Base-by-base conservation (phyloP, 164 flowering plant genomes). In the Euptelea pleiosperma region DNA sequence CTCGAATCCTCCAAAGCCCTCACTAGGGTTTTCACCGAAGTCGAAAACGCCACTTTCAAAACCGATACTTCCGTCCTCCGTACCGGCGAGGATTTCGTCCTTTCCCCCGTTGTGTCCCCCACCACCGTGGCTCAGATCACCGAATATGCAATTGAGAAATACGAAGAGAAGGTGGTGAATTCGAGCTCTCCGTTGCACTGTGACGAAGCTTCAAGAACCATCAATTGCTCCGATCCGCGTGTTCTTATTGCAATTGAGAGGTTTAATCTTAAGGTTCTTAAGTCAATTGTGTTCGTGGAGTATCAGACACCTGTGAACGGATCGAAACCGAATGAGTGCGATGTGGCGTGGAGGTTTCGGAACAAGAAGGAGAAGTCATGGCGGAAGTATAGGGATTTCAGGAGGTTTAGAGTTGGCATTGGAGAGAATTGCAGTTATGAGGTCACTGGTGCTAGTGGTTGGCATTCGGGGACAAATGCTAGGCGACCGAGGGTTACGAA, bases 291-390 rank as follows among this genome's bases (percentile, higher is more conserved):
- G 61, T 86, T 93, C 65, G 54, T 93, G 63, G 94, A 89, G 58
- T 93, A 87, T 73, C 82, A 75, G 67, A 63, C 68, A 3, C 94
- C 96, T 0, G 98, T 86, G 1, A 74, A 76, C 48, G 98, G 97
- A 35, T 73, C 87, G 22, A 79, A 75, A 16, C 77, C 79, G 1
- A 72, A 78, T 40, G 96, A 93, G 70, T 93, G 97, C 68, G 94
- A 89, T 76, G 96, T 84, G 41, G 66, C 85, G n/a, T 89, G 98
- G 96, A 82, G 88, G 73, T 93, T 84, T 69, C 65, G 97, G 67
- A 89, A 84, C 67, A 87, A 82, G 65, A 87, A 81, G 71, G 98
- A 93, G 83, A 89, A 79, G 61, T 87, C 96, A 12, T 93, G 98
- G 97, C 74, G 97, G 74, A 81, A 66, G 72, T 93, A 93, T 50